Evolutionary conservation across 257 asterid species (phyloP).

Genomic region (Nicotiana attenuata): DNA sequence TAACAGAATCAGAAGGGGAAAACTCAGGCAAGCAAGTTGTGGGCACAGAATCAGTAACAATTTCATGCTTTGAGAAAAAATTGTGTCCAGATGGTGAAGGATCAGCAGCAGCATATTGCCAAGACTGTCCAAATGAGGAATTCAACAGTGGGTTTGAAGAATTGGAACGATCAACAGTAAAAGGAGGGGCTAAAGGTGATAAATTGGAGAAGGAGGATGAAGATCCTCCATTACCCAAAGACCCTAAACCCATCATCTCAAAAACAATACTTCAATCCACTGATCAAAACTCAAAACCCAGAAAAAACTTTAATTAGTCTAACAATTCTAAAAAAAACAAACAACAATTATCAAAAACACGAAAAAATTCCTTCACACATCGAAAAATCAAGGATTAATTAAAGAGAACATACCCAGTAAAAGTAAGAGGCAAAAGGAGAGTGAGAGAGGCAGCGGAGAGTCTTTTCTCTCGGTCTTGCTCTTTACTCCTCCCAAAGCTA

Average conservation of each 20-base stretch:
- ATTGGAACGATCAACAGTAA: slow-evolving; percentile 70
- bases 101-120: slow-evolving; percentile 42
- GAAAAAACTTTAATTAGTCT: background rate
- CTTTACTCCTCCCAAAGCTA: background rate
- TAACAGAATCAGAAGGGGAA: slow-evolving; percentile 30
- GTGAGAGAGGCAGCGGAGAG: background rate
- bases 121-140: slow-evolving; percentile 38
- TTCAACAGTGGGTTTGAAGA: slow-evolving; percentile 42
- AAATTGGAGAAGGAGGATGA: slow-evolving; percentile 64
- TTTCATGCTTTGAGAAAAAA: slow-evolving; percentile 17
- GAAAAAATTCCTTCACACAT: background rate
- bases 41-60: slow-evolving; percentile 36
- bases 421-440: background rate
- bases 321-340: background rate
- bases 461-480: background rate
- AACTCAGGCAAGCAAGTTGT: slow-evolving; percentile 34
- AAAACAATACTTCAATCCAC: slow-evolving; percentile 19
- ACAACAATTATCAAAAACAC: background rate
- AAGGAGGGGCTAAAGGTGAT: slow-evolving; percentile 95
- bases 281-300: slow-evolving; percentile 39
- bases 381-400: background rate
- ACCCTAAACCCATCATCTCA: slow-evolving; percentile 67
- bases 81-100: slow-evolving; percentile 41
- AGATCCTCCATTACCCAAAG: slow-evolving; percentile 56
- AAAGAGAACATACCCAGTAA: background rate